Evolutionary conservation across 78 protist genomes (phyloP), one percentile per base, ranked within the genome.

Genomic region (Polysphondylium violaceum): DNA sequence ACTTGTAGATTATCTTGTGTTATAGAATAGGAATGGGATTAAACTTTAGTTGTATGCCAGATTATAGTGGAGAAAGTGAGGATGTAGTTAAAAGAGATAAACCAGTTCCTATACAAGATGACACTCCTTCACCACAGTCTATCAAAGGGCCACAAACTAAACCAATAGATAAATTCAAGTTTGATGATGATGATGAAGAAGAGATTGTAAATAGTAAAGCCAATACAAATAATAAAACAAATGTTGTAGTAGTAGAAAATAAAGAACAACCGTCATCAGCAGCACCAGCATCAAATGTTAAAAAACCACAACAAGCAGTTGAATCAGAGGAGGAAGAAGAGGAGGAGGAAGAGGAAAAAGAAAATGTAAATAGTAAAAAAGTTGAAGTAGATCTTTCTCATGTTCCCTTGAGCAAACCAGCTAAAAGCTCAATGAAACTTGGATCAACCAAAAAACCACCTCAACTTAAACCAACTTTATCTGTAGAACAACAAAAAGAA

Each of bases 371-470:
- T 25, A 38, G 36, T 19, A 65, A 65, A 23, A 68, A 38, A 68
- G 55, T 43, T 25, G 36, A 38, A 23, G 47, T 47, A 8, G 90
- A 83, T 59, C 31, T 83, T 11, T 56, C 78, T 7, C 67, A 83
- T 83, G 79, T 83, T 19, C 79, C 91, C 35, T 41, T 83, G 31
- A 69, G 79, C 33, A 47, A 73, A 41, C 79, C 91, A 25, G 91
- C 91, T 1, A 69, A 67, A 31, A 43, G 72, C 9, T 68, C 91
- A n/a, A 83, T 83, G 91, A 69, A 73, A 69, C 23, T 83, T 9
- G 79, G 71, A n/a, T 60, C 68, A n/a, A 68, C 50, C 21, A 83
- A 83, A 44, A 65, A 65, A 36, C 47, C 2, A 65, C 76, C 76
- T 43, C 50, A 21, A 58, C 67, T 63, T n/a, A 44, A 64, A 69